These are phyloP conservation scores for Priceomyces melissophilus DNA, from an alignment of 805 yeast genomes.

Conservation along the genomic window DNA sequence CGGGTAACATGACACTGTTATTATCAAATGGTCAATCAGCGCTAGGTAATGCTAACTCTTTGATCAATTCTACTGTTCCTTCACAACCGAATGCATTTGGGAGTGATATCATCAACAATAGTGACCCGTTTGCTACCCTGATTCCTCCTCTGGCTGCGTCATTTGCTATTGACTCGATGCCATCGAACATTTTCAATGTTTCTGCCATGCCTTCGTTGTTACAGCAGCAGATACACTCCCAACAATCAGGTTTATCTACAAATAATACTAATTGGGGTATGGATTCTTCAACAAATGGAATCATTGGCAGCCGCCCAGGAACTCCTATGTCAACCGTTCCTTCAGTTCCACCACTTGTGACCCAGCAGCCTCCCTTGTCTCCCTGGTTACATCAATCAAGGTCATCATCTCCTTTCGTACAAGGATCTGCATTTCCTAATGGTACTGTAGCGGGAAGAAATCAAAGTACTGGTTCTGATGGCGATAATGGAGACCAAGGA, in stretches of 20 bases:
- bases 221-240: constrained; percentile 29
- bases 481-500: constrained; percentile 23
- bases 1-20: constrained; percentile 28
- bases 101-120: constrained; percentile 17
- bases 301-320: constrained; percentile 23
- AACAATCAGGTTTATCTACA: constrained; percentile 30
- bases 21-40: constrained; percentile 20
- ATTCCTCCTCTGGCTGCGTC: constrained; percentile 9
- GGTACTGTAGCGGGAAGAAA: background rate
- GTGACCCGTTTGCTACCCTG: constrained; percentile 17
- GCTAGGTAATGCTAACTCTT: constrained; percentile 26
- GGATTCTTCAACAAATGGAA: constrained; percentile 15
- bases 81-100: constrained; percentile 19
- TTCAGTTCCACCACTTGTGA: constrained; percentile 18
- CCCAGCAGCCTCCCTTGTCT: constrained; percentile 38
- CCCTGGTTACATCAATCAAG: constrained; percentile 41
- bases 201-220: constrained; percentile 31
- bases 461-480: constrained; percentile 1
- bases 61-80: constrained; percentile 14
- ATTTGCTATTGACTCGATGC: constrained; percentile 25
- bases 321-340: constrained; percentile 26
- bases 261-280: constrained; percentile 40
- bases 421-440: constrained; percentile 13
- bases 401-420: constrained; percentile 39
- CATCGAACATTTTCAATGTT: constrained; percentile 11